A percentile compares a stretch with the other conserved stretches of the same genome.
Conservation (phyloP, 257 asterid genomes). For the Primulina eburnea region DNA sequence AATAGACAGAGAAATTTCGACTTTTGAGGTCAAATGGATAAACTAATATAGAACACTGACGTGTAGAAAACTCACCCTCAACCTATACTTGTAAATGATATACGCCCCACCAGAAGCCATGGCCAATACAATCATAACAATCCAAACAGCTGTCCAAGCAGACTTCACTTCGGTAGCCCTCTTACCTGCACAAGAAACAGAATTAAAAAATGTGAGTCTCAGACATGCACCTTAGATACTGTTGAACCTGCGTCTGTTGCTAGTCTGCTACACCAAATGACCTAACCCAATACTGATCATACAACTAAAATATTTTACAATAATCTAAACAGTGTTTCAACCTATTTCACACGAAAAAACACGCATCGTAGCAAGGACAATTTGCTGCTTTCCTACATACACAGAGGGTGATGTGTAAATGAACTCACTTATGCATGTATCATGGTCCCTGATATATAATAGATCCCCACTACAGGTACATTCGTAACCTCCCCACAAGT, state of each 20-base stretch:
- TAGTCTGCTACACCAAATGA: neutral
- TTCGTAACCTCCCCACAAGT: conserved; percentile 74
- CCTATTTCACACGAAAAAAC: neutral
- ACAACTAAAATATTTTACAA: neutral
- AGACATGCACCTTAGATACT: neutral
- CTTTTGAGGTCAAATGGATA: conserved; percentile 3
- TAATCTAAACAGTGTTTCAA: neutral
- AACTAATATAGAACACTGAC: conserved; percentile 1
- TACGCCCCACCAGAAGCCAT: conserved; percentile 61
- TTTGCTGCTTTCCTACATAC: neutral
- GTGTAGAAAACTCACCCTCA: conserved; percentile 54
- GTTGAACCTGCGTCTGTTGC: neutral
- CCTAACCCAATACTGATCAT: neutral
- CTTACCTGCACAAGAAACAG: conserved; percentile 47
- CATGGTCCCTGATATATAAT: conserved; percentile 67
- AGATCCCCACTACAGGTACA: conserved; percentile 64
- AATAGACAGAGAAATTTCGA: neutral
- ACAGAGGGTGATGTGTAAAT: neutral
- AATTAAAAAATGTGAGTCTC: conserved; percentile 1
- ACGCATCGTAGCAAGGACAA: neutral
- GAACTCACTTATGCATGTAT: conserved; percentile 74
- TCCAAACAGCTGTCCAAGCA: conserved; percentile 72
- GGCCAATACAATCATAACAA: conserved; percentile 57
- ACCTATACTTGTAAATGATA: conserved; percentile 62
- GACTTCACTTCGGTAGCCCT: conserved; percentile 56